Evolutionary conservation across 352 stramenopile genomes (phyloP).

Genomic region (Thalassiosira livingstoniorum): DNA sequence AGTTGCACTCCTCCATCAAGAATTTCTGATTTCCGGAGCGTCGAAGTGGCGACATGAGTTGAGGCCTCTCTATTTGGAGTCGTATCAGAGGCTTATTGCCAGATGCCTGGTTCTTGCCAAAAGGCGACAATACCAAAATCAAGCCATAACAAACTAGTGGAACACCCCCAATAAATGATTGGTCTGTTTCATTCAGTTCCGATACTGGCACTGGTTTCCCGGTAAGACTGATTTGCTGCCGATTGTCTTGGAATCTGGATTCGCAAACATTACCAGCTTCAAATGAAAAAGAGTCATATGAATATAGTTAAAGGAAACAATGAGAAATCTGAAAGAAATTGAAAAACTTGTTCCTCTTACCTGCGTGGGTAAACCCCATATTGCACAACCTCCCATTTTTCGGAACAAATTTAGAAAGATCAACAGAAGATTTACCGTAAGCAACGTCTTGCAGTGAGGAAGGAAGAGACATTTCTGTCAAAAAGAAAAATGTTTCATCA

Average conservation of each 20-base stretch:
- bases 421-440: slow-evolving; percentile 20
- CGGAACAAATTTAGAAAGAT: slow-evolving; percentile 44
- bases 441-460: slow-evolving; percentile 37
- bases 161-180: slow-evolving; percentile 67
- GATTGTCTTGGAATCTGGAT: slow-evolving; percentile 23
- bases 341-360: slow-evolving; percentile 11
- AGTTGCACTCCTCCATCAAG: slow-evolving; percentile 81
- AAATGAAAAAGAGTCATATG: background rate
- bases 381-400: slow-evolving; percentile 54
- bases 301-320: background rate
- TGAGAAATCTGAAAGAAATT: slow-evolving; percentile 3
- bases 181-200: slow-evolving; percentile 24
- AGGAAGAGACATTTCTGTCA: slow-evolving; percentile 50
- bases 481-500: no score
- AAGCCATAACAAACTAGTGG: slow-evolving; percentile 72
- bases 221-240: slow-evolving; percentile 34
- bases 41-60: slow-evolving; percentile 42
- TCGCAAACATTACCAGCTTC: slow-evolving; percentile 53
- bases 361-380: slow-evolving; percentile 54
- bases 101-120: slow-evolving; percentile 13
- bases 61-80: slow-evolving; percentile 31
- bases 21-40: slow-evolving; percentile 37
- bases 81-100: slow-evolving; percentile 14
- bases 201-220: slow-evolving; percentile 43
- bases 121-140: slow-evolving; percentile 50